These are phyloP conservation scores for Alternaria alternata DNA, from an alignment of 2,329 filamentous ascomycete genomes.

Conservation along the genomic window DNA sequence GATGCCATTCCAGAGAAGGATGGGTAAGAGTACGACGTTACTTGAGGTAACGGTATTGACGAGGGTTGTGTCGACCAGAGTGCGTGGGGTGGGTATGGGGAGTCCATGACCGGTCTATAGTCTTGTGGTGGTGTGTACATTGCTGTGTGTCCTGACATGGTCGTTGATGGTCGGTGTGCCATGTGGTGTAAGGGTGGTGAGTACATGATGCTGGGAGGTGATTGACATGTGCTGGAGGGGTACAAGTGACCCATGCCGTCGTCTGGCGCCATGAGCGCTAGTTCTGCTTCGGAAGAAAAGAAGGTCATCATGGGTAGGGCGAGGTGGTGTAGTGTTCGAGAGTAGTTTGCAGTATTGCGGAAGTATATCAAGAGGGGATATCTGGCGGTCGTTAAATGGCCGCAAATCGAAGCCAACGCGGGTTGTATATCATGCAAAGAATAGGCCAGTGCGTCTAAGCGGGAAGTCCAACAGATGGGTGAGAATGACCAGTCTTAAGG, in stretches of 20 bases:
- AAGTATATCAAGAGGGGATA: constrained; percentile 17
- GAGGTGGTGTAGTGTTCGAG: constrained; percentile 7
- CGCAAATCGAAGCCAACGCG: constrained; percentile 32
- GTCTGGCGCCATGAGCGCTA: constrained; percentile 47
- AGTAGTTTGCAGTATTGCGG: constrained; percentile 15
- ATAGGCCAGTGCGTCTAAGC: constrained; percentile 41
- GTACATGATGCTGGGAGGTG: constrained; percentile 50
- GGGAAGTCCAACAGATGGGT: constrained; percentile 35
- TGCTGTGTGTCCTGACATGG: constrained; percentile 33
- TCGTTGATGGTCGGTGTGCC: constrained; percentile 33
- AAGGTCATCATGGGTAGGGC: constrained; percentile 39
- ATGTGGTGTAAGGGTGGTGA: constrained; percentile 48
- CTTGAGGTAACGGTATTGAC: constrained; percentile 38
- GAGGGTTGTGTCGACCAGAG: constrained; percentile 45
- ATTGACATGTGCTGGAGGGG: constrained; percentile 48
- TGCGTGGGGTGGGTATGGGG: constrained; percentile 44
- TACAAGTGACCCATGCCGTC: constrained; percentile 47
- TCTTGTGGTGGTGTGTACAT: constrained; percentile 43
- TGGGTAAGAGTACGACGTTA: constrained; percentile 47
- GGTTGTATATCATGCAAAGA: constrained; percentile 40
- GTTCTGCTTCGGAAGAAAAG: constrained; percentile 49
- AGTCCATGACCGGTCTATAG: constrained; percentile 41
- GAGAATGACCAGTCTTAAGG: constrained; percentile 42
- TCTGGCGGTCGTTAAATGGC: constrained; percentile 27
- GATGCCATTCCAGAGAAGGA: constrained; percentile 39